These are phyloP conservation scores for Phaeosphaeriaceae sp. DNA, from an alignment of 2,329 filamentous ascomycete genomes.

Conservation along the genomic window DNA sequence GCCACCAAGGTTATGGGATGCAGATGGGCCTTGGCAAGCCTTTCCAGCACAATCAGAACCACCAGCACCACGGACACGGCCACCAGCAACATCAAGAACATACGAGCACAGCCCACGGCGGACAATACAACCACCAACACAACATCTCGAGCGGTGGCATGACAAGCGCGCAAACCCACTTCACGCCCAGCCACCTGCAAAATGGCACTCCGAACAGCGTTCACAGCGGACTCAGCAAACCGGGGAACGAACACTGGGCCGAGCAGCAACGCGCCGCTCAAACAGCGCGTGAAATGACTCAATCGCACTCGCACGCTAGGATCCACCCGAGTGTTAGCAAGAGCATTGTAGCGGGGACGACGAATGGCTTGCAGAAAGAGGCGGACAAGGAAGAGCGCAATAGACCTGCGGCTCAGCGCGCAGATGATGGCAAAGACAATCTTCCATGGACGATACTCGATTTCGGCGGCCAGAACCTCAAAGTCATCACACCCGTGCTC, in stretches of 20 bases:
- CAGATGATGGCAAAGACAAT: constrained; percentile 49
- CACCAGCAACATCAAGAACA: constrained; percentile 69
- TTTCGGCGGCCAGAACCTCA: constrained; percentile 92
- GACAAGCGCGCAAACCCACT: constrained; percentile 69
- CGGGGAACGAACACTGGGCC: constrained; percentile 79
- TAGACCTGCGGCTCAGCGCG: constrained; percentile 66
- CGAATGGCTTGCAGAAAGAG: constrained; percentile 58
- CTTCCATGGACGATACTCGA: constrained; percentile 95
- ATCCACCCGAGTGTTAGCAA: constrained; percentile 74
- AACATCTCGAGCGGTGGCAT: constrained; percentile 68
- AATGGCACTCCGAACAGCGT: constrained; percentile 64
- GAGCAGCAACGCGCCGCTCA: constrained; percentile 84
- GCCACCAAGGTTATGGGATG: constrained; percentile 61
- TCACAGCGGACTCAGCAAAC: constrained; percentile 64
- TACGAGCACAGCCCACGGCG: constrained; percentile 56
- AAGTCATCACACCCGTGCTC: constrained; percentile 77
- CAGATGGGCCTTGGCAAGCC: constrained; percentile 72
- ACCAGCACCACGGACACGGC: constrained; percentile 59
- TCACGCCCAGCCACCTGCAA: constrained; percentile 64
- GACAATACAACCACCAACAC: constrained; percentile 67
- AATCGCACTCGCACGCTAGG: constrained; percentile 77
- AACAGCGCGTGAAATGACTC: constrained; percentile 72
- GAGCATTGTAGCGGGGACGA: constrained; percentile 64
- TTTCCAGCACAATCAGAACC: constrained; percentile 66
- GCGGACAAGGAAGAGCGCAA: constrained; percentile 66